phyloP scores from a whole-genome alignment of 2,329 filamentous ascomycete genomes.

The Spiromastix sp. region DNA sequence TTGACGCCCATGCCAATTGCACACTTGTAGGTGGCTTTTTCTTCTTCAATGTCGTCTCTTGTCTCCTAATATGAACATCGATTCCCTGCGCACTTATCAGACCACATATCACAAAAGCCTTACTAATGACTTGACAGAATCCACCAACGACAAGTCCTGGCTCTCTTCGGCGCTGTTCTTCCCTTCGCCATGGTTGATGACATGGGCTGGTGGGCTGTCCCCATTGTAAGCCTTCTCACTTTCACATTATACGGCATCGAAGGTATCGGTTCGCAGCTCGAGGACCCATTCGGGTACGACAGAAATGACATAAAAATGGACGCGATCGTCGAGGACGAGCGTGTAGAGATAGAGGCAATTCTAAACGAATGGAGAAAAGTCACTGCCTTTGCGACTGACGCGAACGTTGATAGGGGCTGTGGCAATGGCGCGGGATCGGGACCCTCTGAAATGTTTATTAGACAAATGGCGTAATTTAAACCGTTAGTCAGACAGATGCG shows the following conservation, averaged over 20 bases:
- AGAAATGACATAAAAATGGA: slow-evolving; percentile 60
- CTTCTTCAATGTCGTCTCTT: background rate
- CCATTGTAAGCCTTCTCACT: slow-evolving; percentile 48
- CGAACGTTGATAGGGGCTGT: background rate
- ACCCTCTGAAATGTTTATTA: slow-evolving; percentile 24
- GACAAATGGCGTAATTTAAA: slow-evolving; percentile 9
- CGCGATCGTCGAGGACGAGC: slow-evolving; percentile 51
- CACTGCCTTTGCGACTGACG: slow-evolving; percentile 7
- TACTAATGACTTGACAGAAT: slow-evolving; percentile 37
- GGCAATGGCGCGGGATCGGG: slow-evolving; percentile 8
- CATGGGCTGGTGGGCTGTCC: slow-evolving; percentile 53
- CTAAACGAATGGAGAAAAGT: slow-evolving; percentile 46
- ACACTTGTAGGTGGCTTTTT: slow-evolving; percentile 34
- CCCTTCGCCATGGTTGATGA: slow-evolving; percentile 55
- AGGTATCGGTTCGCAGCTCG: slow-evolving; percentile 52
- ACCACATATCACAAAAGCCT: too few relatives aligned
- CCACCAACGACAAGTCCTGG: slow-evolving; percentile 54
- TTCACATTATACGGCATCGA: slow-evolving; percentile 57
- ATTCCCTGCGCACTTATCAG: too few relatives aligned
- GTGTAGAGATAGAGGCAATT: slow-evolving; percentile 48
- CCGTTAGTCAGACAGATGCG: too few relatives aligned
- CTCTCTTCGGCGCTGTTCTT: slow-evolving; percentile 49
- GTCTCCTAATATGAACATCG: too few relatives aligned
- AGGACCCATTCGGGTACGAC: slow-evolving; percentile 57
- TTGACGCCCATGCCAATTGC: slow-evolving; percentile 55